Percentiles rank a stretch among this genome's conserved stretches.
Evolutionary conservation across 805 yeast genomes (phyloP).

Genomic region (Wickerhamomyces ciferrii): DNA sequence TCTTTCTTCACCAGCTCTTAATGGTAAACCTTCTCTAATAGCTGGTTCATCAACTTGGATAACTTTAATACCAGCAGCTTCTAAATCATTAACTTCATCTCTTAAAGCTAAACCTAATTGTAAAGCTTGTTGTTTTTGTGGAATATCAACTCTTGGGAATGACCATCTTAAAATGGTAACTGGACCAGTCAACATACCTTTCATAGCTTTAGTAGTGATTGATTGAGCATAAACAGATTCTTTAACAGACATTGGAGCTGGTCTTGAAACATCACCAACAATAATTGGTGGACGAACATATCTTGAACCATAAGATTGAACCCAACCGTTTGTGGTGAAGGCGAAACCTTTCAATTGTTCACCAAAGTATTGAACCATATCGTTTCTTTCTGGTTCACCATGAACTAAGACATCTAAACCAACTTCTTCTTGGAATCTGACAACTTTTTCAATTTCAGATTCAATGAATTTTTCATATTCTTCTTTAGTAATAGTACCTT

Average conservation of each 20-base stretch:
- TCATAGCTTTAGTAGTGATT: slow-evolving; percentile 90
- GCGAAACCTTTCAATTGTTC: slow-evolving; percentile 98
- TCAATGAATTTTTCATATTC: slow-evolving; percentile 96
- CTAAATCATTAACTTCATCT: slow-evolving; percentile 98
- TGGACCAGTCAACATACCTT: slow-evolving; percentile 99
- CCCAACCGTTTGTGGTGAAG: slow-evolving; percentile 99
- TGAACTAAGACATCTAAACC: slow-evolving; percentile 98
- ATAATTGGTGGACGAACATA: slow-evolving; percentile 99
- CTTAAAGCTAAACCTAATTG: slow-evolving; percentile 97
- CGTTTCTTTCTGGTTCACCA: slow-evolving; percentile 99
- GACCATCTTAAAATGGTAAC: slow-evolving; percentile 99
- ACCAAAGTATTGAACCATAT: slow-evolving; percentile 99
- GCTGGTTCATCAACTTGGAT: slow-evolving; percentile 99
- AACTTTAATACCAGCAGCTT: slow-evolving; percentile 95
- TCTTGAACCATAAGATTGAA: slow-evolving; percentile 99
- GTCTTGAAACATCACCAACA: slow-evolving; percentile 99
- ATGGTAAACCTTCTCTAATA: slow-evolving; percentile 99
- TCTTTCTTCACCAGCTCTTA: slow-evolving; percentile 97
- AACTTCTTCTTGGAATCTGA: slow-evolving; percentile 98
- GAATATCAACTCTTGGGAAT: slow-evolving; percentile 98
- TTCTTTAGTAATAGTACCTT: slow-evolving; percentile 93
- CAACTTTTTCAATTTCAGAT: slow-evolving; percentile 91
- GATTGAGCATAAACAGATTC: slow-evolving; percentile 99
- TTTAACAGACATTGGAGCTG: slow-evolving; percentile 96
- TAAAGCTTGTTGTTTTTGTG: slow-evolving; percentile 89